A percentile compares a stretch with the other conserved stretches of the same genome.
These are phyloP conservation scores for Chrysoporthe deuterocubensis DNA, from an alignment of 2,329 filamentous ascomycete species.

Conservation along the genomic window DNA sequence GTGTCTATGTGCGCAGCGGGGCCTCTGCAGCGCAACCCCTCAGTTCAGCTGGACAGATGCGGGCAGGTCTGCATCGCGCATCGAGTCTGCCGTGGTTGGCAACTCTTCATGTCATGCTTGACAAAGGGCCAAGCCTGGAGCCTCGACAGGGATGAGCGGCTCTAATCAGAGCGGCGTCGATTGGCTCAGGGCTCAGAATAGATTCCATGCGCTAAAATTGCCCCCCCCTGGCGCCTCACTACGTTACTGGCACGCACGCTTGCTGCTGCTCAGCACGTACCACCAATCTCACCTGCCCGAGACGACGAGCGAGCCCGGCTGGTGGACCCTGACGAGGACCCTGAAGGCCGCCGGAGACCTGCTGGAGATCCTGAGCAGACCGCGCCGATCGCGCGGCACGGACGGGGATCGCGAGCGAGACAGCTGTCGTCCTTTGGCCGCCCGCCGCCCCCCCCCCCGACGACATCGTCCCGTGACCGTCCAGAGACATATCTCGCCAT, in stretches of 20 bases:
- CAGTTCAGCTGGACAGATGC: background rate
- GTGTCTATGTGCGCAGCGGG: no score
- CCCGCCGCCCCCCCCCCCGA: no score
- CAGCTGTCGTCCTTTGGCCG: no score
- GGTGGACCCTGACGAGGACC: background rate
- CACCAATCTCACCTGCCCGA: background rate
- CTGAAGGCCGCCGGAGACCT: no score
- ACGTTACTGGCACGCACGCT: no score
- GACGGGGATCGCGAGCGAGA: background rate
- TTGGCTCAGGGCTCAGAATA: conserved; percentile 1
- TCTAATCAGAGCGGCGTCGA: background rate
- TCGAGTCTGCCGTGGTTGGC: no score
- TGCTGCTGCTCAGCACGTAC: background rate
- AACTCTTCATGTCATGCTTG: background rate
- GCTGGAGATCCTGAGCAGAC: background rate
- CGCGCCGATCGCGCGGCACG: background rate
- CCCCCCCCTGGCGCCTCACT: background rate
- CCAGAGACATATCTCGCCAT: conserved; percentile 31
- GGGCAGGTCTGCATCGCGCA: no score
- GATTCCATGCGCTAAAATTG: background rate
- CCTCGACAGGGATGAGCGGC: background rate
- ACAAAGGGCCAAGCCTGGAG: background rate
- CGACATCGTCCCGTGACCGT: background rate
- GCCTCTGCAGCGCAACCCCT: no score
- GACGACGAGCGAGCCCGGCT: background rate